Percentiles rank a stretch among this genome's conserved stretches.
These are phyloP conservation scores for Bothriochloa decipiens DNA, from an alignment of 176 grass and related monocot species.

Conservation along the genomic window DNA sequence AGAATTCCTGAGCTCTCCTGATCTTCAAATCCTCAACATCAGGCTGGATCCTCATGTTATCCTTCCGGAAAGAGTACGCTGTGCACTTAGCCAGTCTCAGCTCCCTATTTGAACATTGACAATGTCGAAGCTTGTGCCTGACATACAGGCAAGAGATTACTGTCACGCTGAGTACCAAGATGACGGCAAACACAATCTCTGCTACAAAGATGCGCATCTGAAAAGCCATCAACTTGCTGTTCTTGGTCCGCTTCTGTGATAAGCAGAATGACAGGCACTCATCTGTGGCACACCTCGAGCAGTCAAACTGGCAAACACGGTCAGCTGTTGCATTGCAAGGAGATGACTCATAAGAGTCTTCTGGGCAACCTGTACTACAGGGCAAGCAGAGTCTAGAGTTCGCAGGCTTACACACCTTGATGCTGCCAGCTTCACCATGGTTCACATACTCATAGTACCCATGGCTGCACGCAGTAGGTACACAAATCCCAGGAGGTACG, in stretches of 20 bases:
- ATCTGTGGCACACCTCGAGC: slow-evolving; percentile 63
- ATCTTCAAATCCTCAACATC: slow-evolving; percentile 91
- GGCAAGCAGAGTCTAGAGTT: slow-evolving; percentile 90
- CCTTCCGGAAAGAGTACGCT: slow-evolving; percentile 83
- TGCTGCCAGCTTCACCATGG: slow-evolving; percentile 44
- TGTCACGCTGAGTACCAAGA: slow-evolving; percentile 67
- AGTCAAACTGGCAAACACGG: slow-evolving; percentile 72
- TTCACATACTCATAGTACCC: slow-evolving; percentile 78
- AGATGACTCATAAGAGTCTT: slow-evolving; percentile 52
- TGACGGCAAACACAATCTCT: slow-evolving; percentile 78
- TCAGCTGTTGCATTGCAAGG: slow-evolving; percentile 81
- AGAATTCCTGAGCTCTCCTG: slow-evolving; percentile 80
- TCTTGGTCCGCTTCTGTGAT: slow-evolving; percentile 54
- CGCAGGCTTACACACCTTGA: slow-evolving; percentile 70
- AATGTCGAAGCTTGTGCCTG: slow-evolving; percentile 64
- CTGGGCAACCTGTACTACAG: slow-evolving; percentile 74
- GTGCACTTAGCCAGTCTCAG: slow-evolving; percentile 56
- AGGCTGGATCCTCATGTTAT: slow-evolving; percentile 74
- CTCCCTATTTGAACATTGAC: slow-evolving; percentile 67
- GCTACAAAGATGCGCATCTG: slow-evolving; percentile 88
- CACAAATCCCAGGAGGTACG: slow-evolving; percentile 88
- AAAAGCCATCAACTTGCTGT: slow-evolving; percentile 57
- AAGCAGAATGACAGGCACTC: slow-evolving; percentile 69
- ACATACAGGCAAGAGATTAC: slow-evolving; percentile 71
- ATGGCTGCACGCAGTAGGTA: slow-evolving; percentile 59